Conservation (phyloP, 352 stramenopile genomes). For the Hyaloperonospora brassicae region DNA sequence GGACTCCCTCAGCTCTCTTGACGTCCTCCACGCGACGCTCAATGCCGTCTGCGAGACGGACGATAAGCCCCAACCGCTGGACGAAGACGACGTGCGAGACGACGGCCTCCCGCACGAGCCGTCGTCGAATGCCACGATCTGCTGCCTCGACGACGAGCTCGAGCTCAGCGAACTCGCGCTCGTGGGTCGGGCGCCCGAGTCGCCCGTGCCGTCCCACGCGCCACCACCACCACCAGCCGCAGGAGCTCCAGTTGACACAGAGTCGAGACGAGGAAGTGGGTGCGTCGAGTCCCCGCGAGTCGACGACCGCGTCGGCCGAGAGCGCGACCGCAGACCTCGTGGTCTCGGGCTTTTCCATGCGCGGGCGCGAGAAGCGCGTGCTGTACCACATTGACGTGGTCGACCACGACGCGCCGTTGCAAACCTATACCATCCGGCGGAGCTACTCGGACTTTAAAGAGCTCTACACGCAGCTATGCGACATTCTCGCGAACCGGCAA, state of each 20-base stretch:
- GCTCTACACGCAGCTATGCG: conserved; percentile 55
- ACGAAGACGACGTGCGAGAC: conserved; percentile 24
- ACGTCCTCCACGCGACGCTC: conserved; percentile 17
- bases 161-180: conserved; percentile 10
- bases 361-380: conserved; percentile 63
- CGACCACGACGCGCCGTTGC: conserved; percentile 54
- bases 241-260: conserved; percentile 5
- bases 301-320: conserved; percentile 20
- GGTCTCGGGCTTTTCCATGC: conserved; percentile 64
- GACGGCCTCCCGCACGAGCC: conserved; percentile 5
- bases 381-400: conserved; percentile 87
- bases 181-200: too few relatives aligned
- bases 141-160: conserved; percentile 27
- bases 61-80: conserved; percentile 27
- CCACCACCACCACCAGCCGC: background rate
- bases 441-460: conserved; percentile 82
- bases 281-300: conserved; percentile 29
- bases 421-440: conserved; percentile 81
- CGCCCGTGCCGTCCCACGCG: background rate
- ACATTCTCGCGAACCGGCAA: conserved; percentile 55
- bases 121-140: conserved; percentile 23
- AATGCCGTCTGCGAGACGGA: conserved; percentile 27
- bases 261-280: conserved; percentile 17
- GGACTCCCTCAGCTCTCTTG: conserved; percentile 1
- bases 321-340: conserved; percentile 39